Percentiles rank a stretch among this genome's conserved stretches.
Evolutionary conservation across 305 asterid species (phyloP).

Genomic region (Caryopteris hybrid): DNA sequence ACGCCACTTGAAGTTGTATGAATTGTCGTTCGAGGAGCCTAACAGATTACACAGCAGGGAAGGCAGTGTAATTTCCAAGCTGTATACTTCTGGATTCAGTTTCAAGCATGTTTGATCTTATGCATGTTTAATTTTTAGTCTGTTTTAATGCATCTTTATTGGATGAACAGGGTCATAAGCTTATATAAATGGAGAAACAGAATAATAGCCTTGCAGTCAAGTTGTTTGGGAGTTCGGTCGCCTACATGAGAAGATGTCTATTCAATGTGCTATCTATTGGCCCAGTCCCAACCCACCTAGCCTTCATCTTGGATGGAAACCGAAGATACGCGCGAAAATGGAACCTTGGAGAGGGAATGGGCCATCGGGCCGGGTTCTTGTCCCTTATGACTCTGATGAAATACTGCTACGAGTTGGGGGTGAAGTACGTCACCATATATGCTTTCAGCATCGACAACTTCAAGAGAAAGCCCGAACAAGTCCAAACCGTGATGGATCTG

Average conservation of each 20-base stretch:
- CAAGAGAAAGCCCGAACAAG: slow-evolving; percentile 61
- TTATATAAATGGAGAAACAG: slow-evolving; percentile 28
- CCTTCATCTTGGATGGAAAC: slow-evolving; percentile 70
- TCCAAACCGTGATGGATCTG: slow-evolving; percentile 57
- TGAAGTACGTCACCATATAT: slow-evolving; percentile 51
- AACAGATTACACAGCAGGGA: too few relatives aligned
- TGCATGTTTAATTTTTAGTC: too few relatives aligned
- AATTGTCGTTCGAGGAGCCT: too few relatives aligned
- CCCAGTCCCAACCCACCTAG: slow-evolving; percentile 64
- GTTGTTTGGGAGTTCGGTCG: slow-evolving; percentile 34
- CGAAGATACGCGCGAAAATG: slow-evolving; percentile 60
- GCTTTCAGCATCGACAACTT: slow-evolving; percentile 87
- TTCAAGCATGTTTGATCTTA: background rate
- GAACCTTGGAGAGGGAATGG: slow-evolving; percentile 53
- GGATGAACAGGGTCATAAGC: background rate
- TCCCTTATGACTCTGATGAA: slow-evolving; percentile 59
- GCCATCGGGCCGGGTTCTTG: slow-evolving; percentile 65
- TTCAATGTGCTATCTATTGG: slow-evolving; percentile 53
- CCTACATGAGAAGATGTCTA: slow-evolving; percentile 44
- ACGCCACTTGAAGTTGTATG: background rate
- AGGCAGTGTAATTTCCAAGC: too few relatives aligned
- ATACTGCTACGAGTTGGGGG: slow-evolving; percentile 70
- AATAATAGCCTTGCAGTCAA: slow-evolving; percentile 13
- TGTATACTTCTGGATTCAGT: too few relatives aligned
- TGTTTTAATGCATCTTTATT: background rate